Evolutionary conservation across 495 filamentous ascomycete genomes (phyloP).

Genomic region (Lepraria neglecta): DNA sequence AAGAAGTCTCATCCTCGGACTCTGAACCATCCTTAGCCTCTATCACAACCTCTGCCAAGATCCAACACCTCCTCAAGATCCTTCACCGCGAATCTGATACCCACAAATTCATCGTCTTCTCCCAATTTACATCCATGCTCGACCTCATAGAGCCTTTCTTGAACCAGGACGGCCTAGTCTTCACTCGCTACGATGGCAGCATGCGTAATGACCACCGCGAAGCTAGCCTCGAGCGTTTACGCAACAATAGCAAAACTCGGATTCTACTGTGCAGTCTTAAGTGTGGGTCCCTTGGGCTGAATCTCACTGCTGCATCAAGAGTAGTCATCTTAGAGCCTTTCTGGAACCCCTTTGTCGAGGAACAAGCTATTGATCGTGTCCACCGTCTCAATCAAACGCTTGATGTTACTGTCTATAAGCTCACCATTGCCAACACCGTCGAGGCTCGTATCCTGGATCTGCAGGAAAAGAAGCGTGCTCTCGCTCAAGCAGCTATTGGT

Average conservation of each 20-base stretch:
- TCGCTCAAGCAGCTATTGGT: conserved; percentile 80
- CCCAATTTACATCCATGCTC: conserved; percentile 95
- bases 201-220: conserved; percentile 94
- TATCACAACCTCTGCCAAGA: conserved; percentile 76
- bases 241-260: conserved; percentile 64
- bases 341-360: conserved; percentile 99
- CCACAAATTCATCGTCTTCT: conserved; percentile 97
- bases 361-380: conserved; percentile 97
- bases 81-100: conserved; percentile 66
- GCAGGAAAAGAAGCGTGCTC: conserved; percentile 83
- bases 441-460: conserved; percentile 89
- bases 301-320: conserved; percentile 85
- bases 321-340: conserved; percentile 96
- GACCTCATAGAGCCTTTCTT: conserved; percentile 94
- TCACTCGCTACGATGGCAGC: conserved; percentile 86
- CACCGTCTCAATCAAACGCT: conserved; percentile 92
- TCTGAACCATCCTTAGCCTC: conserved; percentile 27
- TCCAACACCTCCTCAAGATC: conserved; percentile 72
- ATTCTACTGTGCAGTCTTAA: conserved; percentile 88
- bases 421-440: conserved; percentile 77
- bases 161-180: conserved; percentile 59
- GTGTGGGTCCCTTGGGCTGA: conserved; percentile 87
- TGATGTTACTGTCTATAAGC: conserved; percentile 88
- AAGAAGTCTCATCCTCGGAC: conserved; percentile 34
- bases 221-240: conserved; percentile 67